Base-by-base conservation (phyloP, 2,329 filamentous ascomycete genomes). In the Aspergillus awamori region DNA sequence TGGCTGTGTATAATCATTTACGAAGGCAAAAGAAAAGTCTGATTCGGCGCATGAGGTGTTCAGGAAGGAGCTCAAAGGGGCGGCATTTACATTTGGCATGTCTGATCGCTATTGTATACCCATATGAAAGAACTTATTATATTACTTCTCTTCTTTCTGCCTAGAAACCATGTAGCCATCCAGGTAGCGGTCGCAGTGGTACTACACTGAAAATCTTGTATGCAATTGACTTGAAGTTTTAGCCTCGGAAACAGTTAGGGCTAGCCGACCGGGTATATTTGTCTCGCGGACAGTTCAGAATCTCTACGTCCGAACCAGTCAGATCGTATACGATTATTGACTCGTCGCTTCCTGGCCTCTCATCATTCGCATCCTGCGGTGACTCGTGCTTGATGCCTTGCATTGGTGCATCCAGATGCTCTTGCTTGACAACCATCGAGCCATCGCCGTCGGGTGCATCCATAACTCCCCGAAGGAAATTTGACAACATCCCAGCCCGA, bases 31-130 rank as follows among this genome's bases (percentile, higher is more conserved):
- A 57, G 60, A 67, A 69, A 63, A 69, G 52, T 65, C 64, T 67
- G 60, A 57, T 64, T 63, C 65, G 73, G 73, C 72, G 73, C 65
- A 74, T 66, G 54, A 53, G 73, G 73, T 70, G 72, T 74, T 73
- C 58, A 20, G 61, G 61, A 62, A 64, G 62, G 59, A 62, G 62
- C 55, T 64, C 65, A 60, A 67, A 63, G 60, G 60, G 58, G 61
- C 66, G 61, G 65, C 67, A 66, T 70, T 65, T 63, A 55, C 47
- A 45, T 61, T 63, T 58, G 49, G 59, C 57, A 60, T 57, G 57
- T 56, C 43, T 60, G 43, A 61, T 64, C 57, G 57, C 63, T 69
- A 63, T 63, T 64, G 63, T 65, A 61, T 67, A 66, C 68, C 65
- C 64, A 60, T 58, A 49, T 64, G 56, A 61, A 64, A 58, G 58